Percentiles rank a stretch among this genome's conserved stretches.
Conservation (phyloP, 1,284 basidiomycete species). For the Macrocystidia cucumis region DNA sequence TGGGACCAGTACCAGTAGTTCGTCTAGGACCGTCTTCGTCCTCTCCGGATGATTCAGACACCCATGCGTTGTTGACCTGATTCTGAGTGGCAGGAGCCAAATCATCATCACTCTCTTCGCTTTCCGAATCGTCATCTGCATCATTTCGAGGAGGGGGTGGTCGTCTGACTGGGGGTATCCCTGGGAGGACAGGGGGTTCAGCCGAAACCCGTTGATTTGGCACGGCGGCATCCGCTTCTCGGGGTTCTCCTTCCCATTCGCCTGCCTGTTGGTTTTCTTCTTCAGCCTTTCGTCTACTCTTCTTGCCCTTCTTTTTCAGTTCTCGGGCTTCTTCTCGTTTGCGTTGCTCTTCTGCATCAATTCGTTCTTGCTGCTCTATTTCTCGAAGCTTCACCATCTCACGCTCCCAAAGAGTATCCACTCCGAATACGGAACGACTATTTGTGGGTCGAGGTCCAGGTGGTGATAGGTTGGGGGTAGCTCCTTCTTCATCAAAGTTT, state of each 20-base stretch:
- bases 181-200: constrained; percentile 50
- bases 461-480: constrained; percentile 15
- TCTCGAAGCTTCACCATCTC: constrained; percentile 68
- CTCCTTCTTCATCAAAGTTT: constrained; percentile 46
- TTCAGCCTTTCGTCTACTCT: constrained; percentile 31
- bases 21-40: constrained; percentile 35
- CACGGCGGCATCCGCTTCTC: too few relatives aligned
- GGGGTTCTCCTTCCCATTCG: constrained; percentile 7
- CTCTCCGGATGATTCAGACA: constrained; percentile 56
- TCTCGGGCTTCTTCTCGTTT: constrained; percentile 36
- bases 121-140: constrained; percentile 45
- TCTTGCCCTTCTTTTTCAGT: constrained; percentile 32
- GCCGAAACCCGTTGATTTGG: constrained; percentile 25
- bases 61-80: constrained; percentile 35
- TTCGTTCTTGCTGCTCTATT: constrained; percentile 58
- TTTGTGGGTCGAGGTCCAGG: constrained; percentile 25
- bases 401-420: constrained; percentile 75
- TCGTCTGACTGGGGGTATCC: constrained; percentile 36
- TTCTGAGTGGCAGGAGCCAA: constrained; percentile 11
- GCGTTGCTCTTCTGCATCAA: constrained; percentile 39
- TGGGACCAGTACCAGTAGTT: constrained; percentile 46
- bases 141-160: constrained; percentile 34
- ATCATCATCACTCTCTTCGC: constrained; percentile 38
- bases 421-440: constrained; percentile 72
- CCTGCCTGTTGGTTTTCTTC: constrained; percentile 10